Evolutionary conservation across 495 filamentous ascomycete species (phyloP).

Genomic region (Tricharina praecox): DNA sequence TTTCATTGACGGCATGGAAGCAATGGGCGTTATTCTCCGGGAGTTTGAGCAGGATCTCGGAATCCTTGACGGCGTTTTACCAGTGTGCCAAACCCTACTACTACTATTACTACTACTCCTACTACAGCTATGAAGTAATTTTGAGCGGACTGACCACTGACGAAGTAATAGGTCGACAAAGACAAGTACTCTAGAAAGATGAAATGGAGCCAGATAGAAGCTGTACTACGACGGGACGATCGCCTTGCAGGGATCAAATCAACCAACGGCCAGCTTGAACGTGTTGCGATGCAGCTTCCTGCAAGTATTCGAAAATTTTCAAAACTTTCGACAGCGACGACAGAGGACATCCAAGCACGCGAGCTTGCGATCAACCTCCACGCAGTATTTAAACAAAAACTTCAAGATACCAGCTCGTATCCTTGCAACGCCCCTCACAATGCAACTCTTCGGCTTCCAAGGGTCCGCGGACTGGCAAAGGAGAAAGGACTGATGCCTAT

Average conservation of each 20-base stretch:
- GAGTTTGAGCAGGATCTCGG: no score
- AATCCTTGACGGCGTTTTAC: no score
- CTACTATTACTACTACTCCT: no score
- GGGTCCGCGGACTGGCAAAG: no score
- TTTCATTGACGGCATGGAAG: conserved; percentile 13
- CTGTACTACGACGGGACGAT: conserved; percentile 11
- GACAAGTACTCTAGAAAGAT: conserved; percentile 11
- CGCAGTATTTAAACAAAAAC: conserved; percentile 12
- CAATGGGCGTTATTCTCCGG: conserved; percentile 10
- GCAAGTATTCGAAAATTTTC: background rate
- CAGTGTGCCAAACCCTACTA: no score
- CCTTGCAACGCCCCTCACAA: background rate
- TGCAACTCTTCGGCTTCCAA: background rate
- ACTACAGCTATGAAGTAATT: no score
- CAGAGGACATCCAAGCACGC: conserved; percentile 16
- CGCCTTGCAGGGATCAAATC: conserved; percentile 2
- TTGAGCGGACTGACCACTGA: no score
- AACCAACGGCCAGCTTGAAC: conserved; percentile 10
- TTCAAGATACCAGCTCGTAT: background rate
- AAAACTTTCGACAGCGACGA: conserved; percentile 3
- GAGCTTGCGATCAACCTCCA: conserved; percentile 19
- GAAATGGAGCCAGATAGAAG: conserved; percentile 16
- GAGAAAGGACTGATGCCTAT: no score
- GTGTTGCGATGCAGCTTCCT: background rate
- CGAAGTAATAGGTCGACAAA: no score